phyloP scores from a whole-genome alignment of 2,329 filamentous ascomycete species.

The Balansia obtecta region DNA sequence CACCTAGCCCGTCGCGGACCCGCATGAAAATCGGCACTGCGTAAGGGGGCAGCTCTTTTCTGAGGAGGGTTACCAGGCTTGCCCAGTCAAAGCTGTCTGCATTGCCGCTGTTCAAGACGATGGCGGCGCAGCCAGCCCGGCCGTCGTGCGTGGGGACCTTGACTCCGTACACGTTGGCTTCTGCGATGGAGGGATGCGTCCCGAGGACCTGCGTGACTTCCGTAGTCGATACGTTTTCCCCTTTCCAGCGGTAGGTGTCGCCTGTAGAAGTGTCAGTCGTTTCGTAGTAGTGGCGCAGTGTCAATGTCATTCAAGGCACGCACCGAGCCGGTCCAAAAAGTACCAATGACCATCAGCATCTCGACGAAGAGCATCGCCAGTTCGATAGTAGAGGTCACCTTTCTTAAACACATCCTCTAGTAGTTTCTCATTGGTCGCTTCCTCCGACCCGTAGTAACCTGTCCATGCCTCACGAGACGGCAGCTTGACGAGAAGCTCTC shows the following conservation, averaged over 20 bases:
- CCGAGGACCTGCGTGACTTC: conserved; percentile 56
- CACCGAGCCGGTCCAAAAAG: conserved; percentile 42
- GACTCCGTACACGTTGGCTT: conserved; percentile 62
- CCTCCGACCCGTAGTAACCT: conserved; percentile 3
- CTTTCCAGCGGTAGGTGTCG: conserved; percentile 67
- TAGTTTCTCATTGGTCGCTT: conserved; percentile 5
- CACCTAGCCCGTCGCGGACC: conserved; percentile 3
- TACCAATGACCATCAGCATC: conserved; percentile 54
- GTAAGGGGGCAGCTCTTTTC: conserved; percentile 51
- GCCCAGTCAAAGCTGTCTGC: conserved; percentile 43
- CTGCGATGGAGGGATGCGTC: conserved; percentile 42
- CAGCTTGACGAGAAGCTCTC: conserved; percentile 5
- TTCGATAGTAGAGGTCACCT: conserved; percentile 57
- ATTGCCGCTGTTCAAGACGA: conserved; percentile 40
- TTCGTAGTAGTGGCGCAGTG: not conserved
- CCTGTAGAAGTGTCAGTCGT: not conserved
- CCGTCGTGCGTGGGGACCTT: conserved; percentile 53
- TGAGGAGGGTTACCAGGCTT: conserved; percentile 35
- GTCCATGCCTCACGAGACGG: conserved; percentile 5
- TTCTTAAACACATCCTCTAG: conserved; percentile 32
- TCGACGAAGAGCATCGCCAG: conserved; percentile 52
- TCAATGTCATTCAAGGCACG: not conserved
- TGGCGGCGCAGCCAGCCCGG: conserved; percentile 50
- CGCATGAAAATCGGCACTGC: conserved; percentile 52
- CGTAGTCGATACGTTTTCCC: conserved; percentile 53